Conservation (phyloP, 768 basidiomycete species). For the Boletus reticulatus region DNA sequence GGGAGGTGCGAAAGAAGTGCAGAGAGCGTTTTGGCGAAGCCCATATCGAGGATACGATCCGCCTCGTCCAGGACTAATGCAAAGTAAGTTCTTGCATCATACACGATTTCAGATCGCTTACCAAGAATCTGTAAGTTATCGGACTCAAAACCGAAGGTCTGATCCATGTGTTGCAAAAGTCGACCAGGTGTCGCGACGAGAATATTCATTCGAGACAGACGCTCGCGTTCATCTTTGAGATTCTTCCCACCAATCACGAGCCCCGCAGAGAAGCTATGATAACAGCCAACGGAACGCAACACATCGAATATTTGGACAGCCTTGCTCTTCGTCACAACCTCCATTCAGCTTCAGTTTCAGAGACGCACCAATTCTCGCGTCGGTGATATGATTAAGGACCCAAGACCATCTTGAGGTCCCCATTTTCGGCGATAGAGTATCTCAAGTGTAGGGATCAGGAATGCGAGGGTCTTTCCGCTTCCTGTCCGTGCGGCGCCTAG, state of each 20-base stretch:
- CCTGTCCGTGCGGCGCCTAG: conserved; percentile 70
- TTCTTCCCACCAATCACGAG: conserved; percentile 96
- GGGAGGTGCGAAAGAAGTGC: conserved; percentile 93
- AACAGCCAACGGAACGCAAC: conserved; percentile 86
- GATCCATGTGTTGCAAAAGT: conserved; percentile 96
- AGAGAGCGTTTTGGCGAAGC: conserved; percentile 83
- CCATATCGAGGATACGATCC: conserved; percentile 95
- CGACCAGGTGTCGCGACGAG: conserved; percentile 97
- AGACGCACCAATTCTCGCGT: conserved; percentile 83
- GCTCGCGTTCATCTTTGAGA: conserved; percentile 86
- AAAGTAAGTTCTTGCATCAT: background rate
- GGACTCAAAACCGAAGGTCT: conserved; percentile 92
- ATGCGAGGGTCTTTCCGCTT: conserved; percentile 74
- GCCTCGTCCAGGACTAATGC: conserved; percentile 89
- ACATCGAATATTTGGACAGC: conserved; percentile 99
- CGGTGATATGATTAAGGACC: conserved; percentile 91
- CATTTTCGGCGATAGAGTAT: conserved; percentile 62
- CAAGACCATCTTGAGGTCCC: conserved; percentile 73
- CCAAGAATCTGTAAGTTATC: conserved; percentile 90
- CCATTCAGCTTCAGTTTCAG: background rate
- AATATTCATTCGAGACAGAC: conserved; percentile 93
- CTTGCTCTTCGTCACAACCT: conserved; percentile 37
- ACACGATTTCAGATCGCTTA: conserved; percentile 35
- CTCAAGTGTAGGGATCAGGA: conserved; percentile 67
- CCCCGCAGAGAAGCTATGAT: conserved; percentile 91